Percentiles rank a stretch among this genome's conserved stretches.
These are phyloP conservation scores for Fusarium sambucinum DNA, from an alignment of 2,329 filamentous ascomycete species.

Conservation along the genomic window DNA sequence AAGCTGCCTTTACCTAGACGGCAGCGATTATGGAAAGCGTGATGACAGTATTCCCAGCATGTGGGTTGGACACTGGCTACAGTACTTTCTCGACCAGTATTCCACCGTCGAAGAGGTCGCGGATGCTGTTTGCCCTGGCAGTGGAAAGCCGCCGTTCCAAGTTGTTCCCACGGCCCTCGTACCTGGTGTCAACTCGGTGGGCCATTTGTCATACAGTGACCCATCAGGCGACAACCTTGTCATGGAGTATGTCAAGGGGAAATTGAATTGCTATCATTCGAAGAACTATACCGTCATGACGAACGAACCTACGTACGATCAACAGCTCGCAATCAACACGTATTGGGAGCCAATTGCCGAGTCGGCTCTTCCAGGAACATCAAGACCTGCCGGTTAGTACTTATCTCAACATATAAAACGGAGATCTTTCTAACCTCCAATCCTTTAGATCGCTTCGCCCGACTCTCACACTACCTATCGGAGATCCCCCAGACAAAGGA, in stretches of 20 bases:
- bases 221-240: neutral
- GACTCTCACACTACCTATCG: neutral
- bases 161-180: neutral
- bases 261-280: neutral
- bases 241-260: neutral
- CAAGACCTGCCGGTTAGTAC: neutral
- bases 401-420: neutral
- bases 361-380: neutral
- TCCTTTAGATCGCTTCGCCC: neutral
- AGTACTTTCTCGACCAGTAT: slow-evolving; percentile 2
- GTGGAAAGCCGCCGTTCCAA: neutral
- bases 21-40: neutral
- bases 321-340: neutral
- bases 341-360: neutral
- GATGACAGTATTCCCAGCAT: neutral
- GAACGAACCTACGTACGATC: neutral
- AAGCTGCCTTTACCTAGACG: neutral
- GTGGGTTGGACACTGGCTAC: slow-evolving; percentile 1
- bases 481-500: neutral
- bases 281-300: slow-evolving; percentile 1
- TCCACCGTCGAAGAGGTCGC: neutral
- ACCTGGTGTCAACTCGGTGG: neutral
- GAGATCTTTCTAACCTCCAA: neutral
- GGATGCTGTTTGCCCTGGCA: neutral
- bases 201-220: neutral